Conservation (phyloP, 2,329 filamentous ascomycete genomes). For the Neonectria hederae region DNA sequence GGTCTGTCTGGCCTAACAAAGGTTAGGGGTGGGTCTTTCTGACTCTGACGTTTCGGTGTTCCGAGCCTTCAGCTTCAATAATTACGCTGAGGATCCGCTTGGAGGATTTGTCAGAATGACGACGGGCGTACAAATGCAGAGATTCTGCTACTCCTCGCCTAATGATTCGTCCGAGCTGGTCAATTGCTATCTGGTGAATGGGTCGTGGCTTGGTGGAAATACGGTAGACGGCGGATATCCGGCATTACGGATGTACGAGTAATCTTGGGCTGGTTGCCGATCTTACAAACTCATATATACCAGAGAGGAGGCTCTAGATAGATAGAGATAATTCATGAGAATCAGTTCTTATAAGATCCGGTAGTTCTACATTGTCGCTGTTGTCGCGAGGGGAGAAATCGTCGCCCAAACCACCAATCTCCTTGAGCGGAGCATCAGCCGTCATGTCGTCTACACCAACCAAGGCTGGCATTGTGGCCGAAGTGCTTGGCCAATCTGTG, state of each 20-base stretch:
- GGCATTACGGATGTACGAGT: slow-evolving; percentile 20
- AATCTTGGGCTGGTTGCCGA: neutral
- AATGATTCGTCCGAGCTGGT: slow-evolving; percentile 15
- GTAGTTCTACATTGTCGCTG: neutral
- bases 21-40: neutral
- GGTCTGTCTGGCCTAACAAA: neutral
- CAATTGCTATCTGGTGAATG: slow-evolving; percentile 13
- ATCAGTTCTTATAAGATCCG: neutral
- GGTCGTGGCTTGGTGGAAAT: slow-evolving; percentile 23
- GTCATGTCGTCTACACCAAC: slow-evolving; percentile 19
- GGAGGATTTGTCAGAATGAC: slow-evolving; percentile 14
- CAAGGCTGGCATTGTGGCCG: slow-evolving; percentile 8
- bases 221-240: slow-evolving; percentile 22
- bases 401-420: neutral
- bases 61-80: slow-evolving; percentile 6
- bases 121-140: neutral
- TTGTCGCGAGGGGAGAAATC: neutral
- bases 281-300: slow-evolving; percentile 11
- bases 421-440: neutral
- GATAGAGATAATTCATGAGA: slow-evolving; percentile 4
- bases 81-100: slow-evolving; percentile 7
- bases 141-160: neutral
- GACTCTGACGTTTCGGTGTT: slow-evolving; percentile 8
- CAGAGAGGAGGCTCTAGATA: neutral
- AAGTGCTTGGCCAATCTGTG: neutral